Base-by-base conservation (phyloP, 257 asterid species). In the Nicotiana tabacum region DNA sequence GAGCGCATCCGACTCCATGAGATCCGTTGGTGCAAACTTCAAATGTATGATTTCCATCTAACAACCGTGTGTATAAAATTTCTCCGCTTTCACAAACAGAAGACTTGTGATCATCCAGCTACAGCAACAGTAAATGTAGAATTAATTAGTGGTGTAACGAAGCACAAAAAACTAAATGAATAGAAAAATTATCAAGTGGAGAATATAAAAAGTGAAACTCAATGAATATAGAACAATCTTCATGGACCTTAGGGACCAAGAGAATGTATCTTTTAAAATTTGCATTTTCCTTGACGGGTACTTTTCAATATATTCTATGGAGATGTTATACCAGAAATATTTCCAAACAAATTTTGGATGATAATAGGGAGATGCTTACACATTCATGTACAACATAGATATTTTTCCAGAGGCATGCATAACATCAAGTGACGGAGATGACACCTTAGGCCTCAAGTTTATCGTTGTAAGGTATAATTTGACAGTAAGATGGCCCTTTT, bases 1-100 rank as follows among this genome's bases (percentile, higher is more conserved):
- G 81, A 16, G 94, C 51, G 85, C 99, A 95, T 85, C 91, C 91
- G 65, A 81, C 88, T 85, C 91, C 92, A 4, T n/a, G 87, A 24
- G 91, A 62, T 37, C 90, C 88, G 6, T 87, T 77, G 21, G 92
- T 83, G 95, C 98, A 95, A 84, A 84, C 97, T 87, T 89, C 92
- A 62, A 95, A 92, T 12, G 91, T 91, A 88, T 95, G 99, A 60
- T 87, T 83, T 86, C 98, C 97, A 69, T 95, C 97, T 21, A 72
- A 79, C 87, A 95, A 84, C 46, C 53, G 62, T 60, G 89, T 51
- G 83, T 92, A 95, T 2, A 91, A 85, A 81, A 86, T 70, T 33
- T 83, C 82, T 57, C 93, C 92, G 80, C 86, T 84, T 68, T 85
- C 88, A 85, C 99, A 95, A 84, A 87, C 85, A 29, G 96, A 85